A percentile compares a stretch with the other conserved stretches of the same genome.
phyloP scores from a whole-genome alignment of 495 filamentous ascomycete species.

The Hypoxylon fragiforme region DNA sequence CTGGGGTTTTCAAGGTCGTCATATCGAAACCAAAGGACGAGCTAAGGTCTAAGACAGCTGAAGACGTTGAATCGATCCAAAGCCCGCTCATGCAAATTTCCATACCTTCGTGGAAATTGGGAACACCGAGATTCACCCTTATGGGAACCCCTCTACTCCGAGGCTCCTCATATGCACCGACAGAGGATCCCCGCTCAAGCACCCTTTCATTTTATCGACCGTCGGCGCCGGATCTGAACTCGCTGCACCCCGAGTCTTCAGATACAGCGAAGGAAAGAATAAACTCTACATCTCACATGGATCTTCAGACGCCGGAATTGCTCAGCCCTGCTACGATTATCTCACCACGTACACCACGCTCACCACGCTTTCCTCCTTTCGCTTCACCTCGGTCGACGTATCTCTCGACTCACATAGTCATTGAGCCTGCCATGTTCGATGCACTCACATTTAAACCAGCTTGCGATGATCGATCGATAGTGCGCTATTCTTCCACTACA shows the following conservation, averaged over 20 bases:
- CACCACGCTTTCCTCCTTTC: conserved; percentile 30
- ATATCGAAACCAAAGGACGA: conserved; percentile 73
- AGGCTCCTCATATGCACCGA: conserved; percentile 67
- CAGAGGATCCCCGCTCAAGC: conserved; percentile 52
- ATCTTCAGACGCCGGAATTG: conserved; percentile 31
- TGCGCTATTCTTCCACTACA: conserved; percentile 73
- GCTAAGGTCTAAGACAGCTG: conserved; percentile 65
- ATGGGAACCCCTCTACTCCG: conserved; percentile 79
- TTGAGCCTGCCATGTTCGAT: conserved; percentile 75
- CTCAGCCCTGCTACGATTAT: conserved; percentile 28
- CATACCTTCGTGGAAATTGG: conserved; percentile 86
- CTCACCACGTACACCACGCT: no score
- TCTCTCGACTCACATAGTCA: conserved; percentile 49
- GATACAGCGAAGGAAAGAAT: conserved; percentile 35
- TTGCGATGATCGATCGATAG: conserved; percentile 78
- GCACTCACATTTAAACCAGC: conserved; percentile 67
- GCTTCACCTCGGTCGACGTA: conserved; percentile 42
- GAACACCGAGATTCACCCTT: conserved; percentile 77
- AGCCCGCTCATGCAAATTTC: conserved; percentile 70
- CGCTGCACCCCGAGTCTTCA: conserved; percentile 33
- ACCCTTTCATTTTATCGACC: conserved; percentile 49
- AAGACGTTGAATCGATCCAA: conserved; percentile 50
- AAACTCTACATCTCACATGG: conserved; percentile 37
- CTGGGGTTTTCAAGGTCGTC: conserved; percentile 77
- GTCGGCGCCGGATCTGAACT: conserved; percentile 24